Conservation (phyloP, 1,284 basidiomycete genomes). For the Fomitopsis betulina region DNA sequence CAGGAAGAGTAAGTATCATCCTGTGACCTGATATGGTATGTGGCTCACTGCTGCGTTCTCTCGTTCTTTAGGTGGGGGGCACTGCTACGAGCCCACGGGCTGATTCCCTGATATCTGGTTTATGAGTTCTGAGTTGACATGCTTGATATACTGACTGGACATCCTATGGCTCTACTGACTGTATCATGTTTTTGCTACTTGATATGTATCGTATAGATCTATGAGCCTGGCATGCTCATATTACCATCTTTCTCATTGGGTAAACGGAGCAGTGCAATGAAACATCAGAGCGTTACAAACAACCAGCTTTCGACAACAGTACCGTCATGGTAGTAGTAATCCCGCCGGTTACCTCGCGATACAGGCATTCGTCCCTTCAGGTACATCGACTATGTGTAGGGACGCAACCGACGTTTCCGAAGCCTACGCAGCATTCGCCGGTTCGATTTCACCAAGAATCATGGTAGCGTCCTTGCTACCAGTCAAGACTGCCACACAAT, state of each 20-base stretch:
- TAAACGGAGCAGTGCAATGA: too few relatives aligned
- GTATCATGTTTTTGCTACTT: conserved; percentile 1
- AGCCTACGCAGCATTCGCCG: conserved; percentile 24
- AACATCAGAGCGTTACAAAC: too few relatives aligned
- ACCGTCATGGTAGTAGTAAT: too few relatives aligned
- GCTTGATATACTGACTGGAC: conserved; percentile 11
- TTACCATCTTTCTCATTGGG: neutral
- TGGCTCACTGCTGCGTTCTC: neutral
- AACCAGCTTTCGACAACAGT: too few relatives aligned
- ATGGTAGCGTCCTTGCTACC: conserved; percentile 87
- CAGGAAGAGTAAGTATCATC: conserved; percentile 68
- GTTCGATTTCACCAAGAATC: conserved; percentile 86
- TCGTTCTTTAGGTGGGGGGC: conserved; percentile 55
- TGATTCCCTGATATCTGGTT: conserved; percentile 31
- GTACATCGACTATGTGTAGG: too few relatives aligned
- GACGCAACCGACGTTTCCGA: neutral
- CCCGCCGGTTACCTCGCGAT: too few relatives aligned
- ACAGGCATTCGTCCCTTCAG: too few relatives aligned
- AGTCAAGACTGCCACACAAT: conserved; percentile 58
- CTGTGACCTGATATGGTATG: neutral
- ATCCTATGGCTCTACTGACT: conserved; percentile 6
- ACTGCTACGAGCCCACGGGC: conserved; percentile 59
- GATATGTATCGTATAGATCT: conserved; percentile 4
- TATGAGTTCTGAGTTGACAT: conserved; percentile 1
- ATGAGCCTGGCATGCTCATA: neutral